A percentile compares a stretch with the other conserved stretches of the same genome.
Conservation (phyloP, 768 basidiomycete genomes). For the Agaricus blazei region DNA sequence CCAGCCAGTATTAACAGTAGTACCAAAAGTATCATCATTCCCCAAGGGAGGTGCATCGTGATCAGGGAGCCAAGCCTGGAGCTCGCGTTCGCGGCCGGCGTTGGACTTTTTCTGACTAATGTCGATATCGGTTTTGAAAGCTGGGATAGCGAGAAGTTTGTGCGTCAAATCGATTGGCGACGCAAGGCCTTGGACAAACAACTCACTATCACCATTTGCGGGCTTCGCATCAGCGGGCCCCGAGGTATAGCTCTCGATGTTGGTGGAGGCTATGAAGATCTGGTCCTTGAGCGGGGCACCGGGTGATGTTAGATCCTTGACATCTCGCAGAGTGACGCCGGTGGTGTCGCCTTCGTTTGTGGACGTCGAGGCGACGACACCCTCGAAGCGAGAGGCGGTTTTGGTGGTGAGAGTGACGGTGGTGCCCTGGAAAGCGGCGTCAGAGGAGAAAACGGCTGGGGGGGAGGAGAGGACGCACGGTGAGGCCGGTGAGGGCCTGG, state of each 20-base stretch:
- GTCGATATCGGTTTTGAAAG: constrained; percentile 80
- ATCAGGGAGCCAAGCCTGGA: constrained; percentile 72
- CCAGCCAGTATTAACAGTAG: constrained; percentile 48
- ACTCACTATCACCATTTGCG: constrained; percentile 70
- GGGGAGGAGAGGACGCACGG: constrained; percentile 40
- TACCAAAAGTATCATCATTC: constrained; percentile 71
- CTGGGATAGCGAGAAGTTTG: constrained; percentile 29
- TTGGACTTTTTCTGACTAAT: constrained; percentile 54
- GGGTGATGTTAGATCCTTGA: constrained; percentile 63
- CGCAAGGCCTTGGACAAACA: background rate
- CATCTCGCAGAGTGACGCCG: constrained; percentile 75
- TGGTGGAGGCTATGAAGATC: constrained; percentile 64
- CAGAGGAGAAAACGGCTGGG: constrained; percentile 7
- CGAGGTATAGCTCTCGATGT: constrained; percentile 69
- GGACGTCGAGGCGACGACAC: constrained; percentile 54
- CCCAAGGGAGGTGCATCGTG: constrained; percentile 24
- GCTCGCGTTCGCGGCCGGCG: constrained; percentile 60
- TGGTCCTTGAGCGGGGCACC: constrained; percentile 67
- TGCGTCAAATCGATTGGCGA: constrained; percentile 3
- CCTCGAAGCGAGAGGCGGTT: constrained; percentile 68
- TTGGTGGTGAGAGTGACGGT: constrained; percentile 75
- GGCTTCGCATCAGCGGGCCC: constrained; percentile 69
- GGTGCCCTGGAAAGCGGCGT: constrained; percentile 50
- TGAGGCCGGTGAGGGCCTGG: constrained; percentile 63
- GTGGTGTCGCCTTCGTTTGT: constrained; percentile 58